These are phyloP conservation scores for Sphaerulina vaccinii DNA, from an alignment of 2,329 filamentous ascomycete genomes.

Conservation along the genomic window DNA sequence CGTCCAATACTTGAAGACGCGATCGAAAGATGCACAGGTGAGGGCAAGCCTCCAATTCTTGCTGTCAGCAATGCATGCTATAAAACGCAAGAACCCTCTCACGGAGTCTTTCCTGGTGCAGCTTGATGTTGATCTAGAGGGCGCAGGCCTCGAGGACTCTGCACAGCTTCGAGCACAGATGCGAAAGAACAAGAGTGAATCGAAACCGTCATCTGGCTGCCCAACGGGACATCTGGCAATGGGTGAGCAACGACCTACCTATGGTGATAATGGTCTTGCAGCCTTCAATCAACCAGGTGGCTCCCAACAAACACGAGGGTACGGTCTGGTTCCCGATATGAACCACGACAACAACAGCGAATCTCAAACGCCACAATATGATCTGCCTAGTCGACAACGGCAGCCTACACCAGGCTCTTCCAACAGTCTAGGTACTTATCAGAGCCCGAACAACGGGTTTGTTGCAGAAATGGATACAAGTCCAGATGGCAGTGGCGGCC, in stretches of 20 bases:
- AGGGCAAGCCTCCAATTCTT: constrained; percentile 85
- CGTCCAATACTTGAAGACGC: constrained; percentile 91
- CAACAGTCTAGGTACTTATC: constrained; percentile 18
- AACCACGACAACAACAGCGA: constrained; percentile 7
- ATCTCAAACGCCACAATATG: constrained; percentile 19
- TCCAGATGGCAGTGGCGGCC: constrained; percentile 33
- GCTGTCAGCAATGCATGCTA: constrained; percentile 81
- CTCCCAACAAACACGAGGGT: neutral
- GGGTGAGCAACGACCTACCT: constrained; percentile 16
- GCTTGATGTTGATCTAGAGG: constrained; percentile 85
- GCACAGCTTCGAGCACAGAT: constrained; percentile 25
- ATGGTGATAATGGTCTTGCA: constrained; percentile 29
- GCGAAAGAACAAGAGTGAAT: constrained; percentile 2
- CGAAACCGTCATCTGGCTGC: constrained; percentile 21
- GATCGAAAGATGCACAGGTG: constrained; percentile 78
- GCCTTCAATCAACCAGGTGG: constrained; percentile 25
- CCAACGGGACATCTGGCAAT: constrained; percentile 20
- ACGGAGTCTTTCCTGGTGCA: constrained; percentile 95
- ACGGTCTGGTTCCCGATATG: neutral
- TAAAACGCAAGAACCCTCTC: constrained; percentile 84
- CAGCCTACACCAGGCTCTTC: constrained; percentile 26
- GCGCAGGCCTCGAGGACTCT: constrained; percentile 56
- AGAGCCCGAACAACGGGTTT: constrained; percentile 23
- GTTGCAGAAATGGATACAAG: constrained; percentile 33
- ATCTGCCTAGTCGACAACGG: constrained; percentile 32